Evolutionary conservation across 23 red algal species (phyloP), one percentile per base, ranked within the genome.

Genomic region (Gracilaria domingensis): DNA sequence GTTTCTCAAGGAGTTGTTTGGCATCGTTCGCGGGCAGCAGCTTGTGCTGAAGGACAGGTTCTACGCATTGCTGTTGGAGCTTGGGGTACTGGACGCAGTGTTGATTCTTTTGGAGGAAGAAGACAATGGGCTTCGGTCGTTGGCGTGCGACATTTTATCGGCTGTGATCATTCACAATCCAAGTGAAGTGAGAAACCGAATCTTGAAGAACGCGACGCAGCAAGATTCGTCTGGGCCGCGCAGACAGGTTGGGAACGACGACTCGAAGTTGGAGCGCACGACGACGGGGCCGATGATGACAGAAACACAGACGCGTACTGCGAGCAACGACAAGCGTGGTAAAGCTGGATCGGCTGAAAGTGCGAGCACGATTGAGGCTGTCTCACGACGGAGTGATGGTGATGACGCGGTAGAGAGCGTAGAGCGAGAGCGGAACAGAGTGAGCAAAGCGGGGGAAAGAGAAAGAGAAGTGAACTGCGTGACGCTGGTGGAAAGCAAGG

Each of bases 21-120:
- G 54, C 12, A 48, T 89, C 32, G 85, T 72, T 29, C 73, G 73
- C n/a, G 36, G 73, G 16, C 85, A 89, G 59, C 47, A 89, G 17
- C 18, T 54, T 16, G 65, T 28, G 24, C 34, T 80, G 33, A 55
- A 49, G 23, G 49, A 48, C 50, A 45, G 85, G 28, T 89, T 89
- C 30, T 45, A 89, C 35, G 47, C 70, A 14, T 20, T 89, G 54
- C 85, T 76, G 7, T 59, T 58, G 34, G 85, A 89, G 49, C 71
- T 89, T 76, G 85, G 85, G n/a, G 13, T 89, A 28, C 67, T 89
- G 39, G 69, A 89, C 42, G 53, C 73, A 39, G 67, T 48, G 23
- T 44, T 89, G 32, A 80, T 26, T 60, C 20, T 80, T 8, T 42
- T 79, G 18, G 34, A 53, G 42, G 54, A 89, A 39, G 38, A 80